These are phyloP conservation scores for Arthrobotrys megalospora DNA, from an alignment of 2,329 filamentous ascomycete species.

Conservation along the genomic window DNA sequence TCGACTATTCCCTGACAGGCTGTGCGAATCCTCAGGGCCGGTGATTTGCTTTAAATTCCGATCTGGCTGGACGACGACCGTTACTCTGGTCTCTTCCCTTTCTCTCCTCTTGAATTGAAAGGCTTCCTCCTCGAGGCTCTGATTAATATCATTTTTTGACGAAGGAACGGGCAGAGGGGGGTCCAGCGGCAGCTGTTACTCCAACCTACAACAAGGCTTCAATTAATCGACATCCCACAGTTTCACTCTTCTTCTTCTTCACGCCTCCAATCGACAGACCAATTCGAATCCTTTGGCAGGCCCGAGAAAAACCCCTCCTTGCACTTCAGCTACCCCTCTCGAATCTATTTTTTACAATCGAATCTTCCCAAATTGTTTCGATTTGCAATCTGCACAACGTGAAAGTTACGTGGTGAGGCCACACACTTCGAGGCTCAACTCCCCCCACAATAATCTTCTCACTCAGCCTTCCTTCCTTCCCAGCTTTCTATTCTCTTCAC, in stretches of 20 bases:
- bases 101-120: constrained; percentile 11
- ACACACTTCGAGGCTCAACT: constrained; percentile 4
- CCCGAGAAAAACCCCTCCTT: constrained; percentile 6
- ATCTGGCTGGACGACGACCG: too few species aligned
- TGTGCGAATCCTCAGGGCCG: constrained; percentile 1
- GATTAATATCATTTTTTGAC: constrained; percentile 1
- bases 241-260: not conserved
- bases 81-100: not conserved
- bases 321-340: constrained; percentile 17
- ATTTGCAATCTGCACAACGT: not conserved
- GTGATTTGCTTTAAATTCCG: constrained; percentile 15
- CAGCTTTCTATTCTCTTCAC: not conserved
- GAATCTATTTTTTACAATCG: not conserved
- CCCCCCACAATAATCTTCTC: constrained; percentile 1
- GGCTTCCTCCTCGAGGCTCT: not conserved
- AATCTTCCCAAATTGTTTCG: not conserved
- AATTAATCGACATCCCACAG: constrained; percentile 18
- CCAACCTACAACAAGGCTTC: constrained; percentile 3
- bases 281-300: constrained; percentile 42
- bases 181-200: not conserved
- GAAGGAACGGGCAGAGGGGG: not conserved
- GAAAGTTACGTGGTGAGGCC: constrained; percentile 11
- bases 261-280: constrained; percentile 12
- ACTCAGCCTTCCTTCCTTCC: not conserved
- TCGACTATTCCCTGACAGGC: not conserved